phyloP scores from a whole-genome alignment of 495 filamentous ascomycete species.

The Podospora bellae-mahoneyi region DNA sequence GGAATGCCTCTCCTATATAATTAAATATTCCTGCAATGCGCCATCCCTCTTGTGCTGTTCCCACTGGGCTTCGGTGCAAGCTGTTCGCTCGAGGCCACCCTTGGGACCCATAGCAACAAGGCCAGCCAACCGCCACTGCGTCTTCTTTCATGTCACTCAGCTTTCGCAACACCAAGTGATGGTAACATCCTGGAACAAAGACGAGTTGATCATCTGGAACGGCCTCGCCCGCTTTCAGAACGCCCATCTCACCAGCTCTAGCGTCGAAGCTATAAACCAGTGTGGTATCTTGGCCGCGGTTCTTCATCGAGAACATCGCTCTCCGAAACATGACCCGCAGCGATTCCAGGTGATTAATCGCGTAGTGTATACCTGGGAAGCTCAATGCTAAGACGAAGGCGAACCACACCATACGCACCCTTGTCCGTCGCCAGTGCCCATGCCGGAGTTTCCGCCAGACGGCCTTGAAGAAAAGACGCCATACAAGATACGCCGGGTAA shows the following conservation, averaged over 20 bases:
- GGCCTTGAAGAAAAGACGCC: too few relatives aligned
- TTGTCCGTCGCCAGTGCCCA: too few relatives aligned
- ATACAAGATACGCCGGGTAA: too few relatives aligned
- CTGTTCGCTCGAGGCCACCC: background rate
- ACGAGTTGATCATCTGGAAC: background rate
- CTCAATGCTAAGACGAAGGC: too few relatives aligned
- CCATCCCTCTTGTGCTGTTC: background rate
- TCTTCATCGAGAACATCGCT: too few relatives aligned
- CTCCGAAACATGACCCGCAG: too few relatives aligned
- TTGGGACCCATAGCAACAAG: background rate
- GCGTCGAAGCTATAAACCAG: background rate
- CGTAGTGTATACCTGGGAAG: too few relatives aligned
- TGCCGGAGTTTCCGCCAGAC: too few relatives aligned
- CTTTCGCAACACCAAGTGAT: background rate
- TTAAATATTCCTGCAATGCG: background rate
- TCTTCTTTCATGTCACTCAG: background rate
- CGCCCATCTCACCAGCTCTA: background rate
- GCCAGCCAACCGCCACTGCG: background rate
- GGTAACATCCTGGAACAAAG: background rate
- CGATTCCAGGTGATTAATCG: too few relatives aligned
- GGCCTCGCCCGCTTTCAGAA: background rate
- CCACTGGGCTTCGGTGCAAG: background rate
- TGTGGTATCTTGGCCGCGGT: background rate
- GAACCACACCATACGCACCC: too few relatives aligned
- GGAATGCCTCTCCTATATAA: background rate